Evolutionary conservation across 306 rosid genomes (phyloP).

Genomic region (Rosa chinensis): DNA sequence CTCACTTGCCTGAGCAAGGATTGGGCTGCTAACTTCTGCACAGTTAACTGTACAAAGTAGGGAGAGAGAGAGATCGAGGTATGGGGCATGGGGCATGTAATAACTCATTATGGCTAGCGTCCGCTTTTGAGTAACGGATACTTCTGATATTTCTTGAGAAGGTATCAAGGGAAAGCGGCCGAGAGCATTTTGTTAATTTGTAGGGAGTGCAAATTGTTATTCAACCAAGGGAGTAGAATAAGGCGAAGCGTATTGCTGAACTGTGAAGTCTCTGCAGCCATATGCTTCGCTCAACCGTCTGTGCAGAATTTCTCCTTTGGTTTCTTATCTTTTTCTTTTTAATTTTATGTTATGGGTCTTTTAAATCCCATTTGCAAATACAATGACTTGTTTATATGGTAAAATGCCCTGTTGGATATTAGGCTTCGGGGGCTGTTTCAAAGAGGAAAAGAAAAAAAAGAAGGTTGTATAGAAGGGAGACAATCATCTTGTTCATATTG

Average conservation of each 20-base stretch:
- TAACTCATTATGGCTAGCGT: constrained; percentile 16
- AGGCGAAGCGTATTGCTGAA: constrained; percentile 57
- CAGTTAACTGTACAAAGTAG: constrained; percentile 63
- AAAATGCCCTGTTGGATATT: constrained; percentile 12
- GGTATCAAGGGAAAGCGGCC: constrained; percentile 35
- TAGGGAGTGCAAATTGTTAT: constrained; percentile 54
- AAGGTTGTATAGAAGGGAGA: constrained; percentile 44
- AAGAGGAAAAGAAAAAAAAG: neutral
- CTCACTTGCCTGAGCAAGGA: constrained; percentile 46
- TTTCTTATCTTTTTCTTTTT: constrained; percentile 23
- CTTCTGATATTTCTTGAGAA: constrained; percentile 38
- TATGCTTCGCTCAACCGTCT: constrained; percentile 41
- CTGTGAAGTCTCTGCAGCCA: constrained; percentile 46
- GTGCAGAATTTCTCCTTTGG: constrained; percentile 52
- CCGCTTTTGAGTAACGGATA: constrained; percentile 27
- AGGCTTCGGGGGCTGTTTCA: constrained; percentile 28
- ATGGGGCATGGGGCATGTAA: constrained; percentile 18
- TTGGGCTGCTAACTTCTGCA: constrained; percentile 62
- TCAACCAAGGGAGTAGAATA: constrained; percentile 54
- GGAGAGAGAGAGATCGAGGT: constrained; percentile 28
- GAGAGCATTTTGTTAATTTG: constrained; percentile 51
- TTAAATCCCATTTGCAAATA: constrained; percentile 39
- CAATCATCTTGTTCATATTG: constrained; percentile 29
- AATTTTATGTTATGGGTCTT: constrained; percentile 34
- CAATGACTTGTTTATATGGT: constrained; percentile 39